Base-by-base conservation (phyloP, 2,329 filamentous ascomycete species). In the Neurospora sp. region DNA sequence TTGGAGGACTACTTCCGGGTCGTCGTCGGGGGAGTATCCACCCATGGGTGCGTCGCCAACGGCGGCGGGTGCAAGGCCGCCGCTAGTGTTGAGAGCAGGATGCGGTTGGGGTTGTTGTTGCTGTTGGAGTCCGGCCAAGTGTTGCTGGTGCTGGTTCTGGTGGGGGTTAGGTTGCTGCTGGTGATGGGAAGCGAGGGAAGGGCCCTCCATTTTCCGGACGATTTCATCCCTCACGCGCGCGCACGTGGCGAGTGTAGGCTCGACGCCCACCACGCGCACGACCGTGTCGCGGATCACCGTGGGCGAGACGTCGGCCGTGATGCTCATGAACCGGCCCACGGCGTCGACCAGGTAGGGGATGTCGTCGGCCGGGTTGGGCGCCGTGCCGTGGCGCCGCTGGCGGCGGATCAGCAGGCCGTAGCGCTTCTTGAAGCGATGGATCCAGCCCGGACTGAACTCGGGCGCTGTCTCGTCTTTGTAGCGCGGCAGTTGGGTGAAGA, bases 371-470 rank as follows among this genome's bases (percentile, higher is more conserved):
- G 82, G 81, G 73, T 86, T 84, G 19, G 80, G 80, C 1, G 80
- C 81, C 67, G 83, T 83, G 23, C 82, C 82, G 73, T 84, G 83
- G 0, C 86, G 83, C 23, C 86, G 83, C 74, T 88, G 86, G 68
- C 86, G 84, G 41, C 86, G 78, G 66, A 88, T 83, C 19, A 89
- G 80, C 17, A 89, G 80, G 0, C 86, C 86, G 71, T 89, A 89
- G 11, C 87, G 83, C 77, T 88, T 88, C 79, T 89, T 89, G 79
- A 89, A 89, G 41, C 87, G 83, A 74, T 89, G 87, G 70, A 89
- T 88, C 87, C 87, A 89, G 52, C 87, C 87, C 0, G 87, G 87
- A 0, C 86, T 88, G 76, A 89, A 89, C 77, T 89, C 87, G 66
- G 87, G 87, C 1, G 86, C 80, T n/a, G 79, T 78, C 76, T 88